phyloP scores from a whole-genome alignment of 441 rosid species.

The Metrosideros polymorpha region DNA sequence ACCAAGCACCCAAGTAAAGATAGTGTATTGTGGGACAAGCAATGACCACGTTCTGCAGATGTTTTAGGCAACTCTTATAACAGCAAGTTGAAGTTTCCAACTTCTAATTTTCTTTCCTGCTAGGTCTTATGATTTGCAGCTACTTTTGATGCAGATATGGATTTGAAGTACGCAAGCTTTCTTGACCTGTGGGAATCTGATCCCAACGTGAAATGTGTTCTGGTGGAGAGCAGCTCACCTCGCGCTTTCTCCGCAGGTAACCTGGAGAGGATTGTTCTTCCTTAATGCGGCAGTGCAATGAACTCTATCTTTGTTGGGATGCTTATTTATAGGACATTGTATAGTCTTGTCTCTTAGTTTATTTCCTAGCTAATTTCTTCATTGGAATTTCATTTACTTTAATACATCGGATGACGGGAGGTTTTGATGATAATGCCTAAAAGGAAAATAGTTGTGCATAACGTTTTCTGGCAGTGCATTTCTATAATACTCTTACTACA shows the following conservation, averaged over 20 bases:
- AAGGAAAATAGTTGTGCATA: conserved; percentile 62
- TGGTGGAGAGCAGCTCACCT: conserved; percentile 64
- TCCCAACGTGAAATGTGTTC: conserved; percentile 68
- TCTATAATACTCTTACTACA: neutral
- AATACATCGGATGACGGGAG: neutral
- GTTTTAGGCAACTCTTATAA: neutral
- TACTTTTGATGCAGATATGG: conserved; percentile 59
- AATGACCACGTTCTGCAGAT: neutral
- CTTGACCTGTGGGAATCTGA: conserved; percentile 88
- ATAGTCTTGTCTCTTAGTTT: neutral
- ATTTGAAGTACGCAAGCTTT: conserved; percentile 46
- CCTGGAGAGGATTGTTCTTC: neutral
- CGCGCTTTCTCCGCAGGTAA: conserved; percentile 82
- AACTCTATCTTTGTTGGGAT: neutral
- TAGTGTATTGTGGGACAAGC: fast-evolving
- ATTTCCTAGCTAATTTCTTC: neutral
- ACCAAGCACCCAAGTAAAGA: neutral
- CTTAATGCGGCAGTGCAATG: neutral
- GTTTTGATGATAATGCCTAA: conserved; percentile 1
- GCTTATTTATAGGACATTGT: neutral
- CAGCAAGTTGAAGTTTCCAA: neutral
- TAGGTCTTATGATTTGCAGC: neutral
- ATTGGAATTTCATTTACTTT: neutral
- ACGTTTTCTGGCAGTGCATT: conserved; percentile 38
- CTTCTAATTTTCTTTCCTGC: neutral